Conservation (phyloP, 83 land plant species). For the Thuja plicata region DNA sequence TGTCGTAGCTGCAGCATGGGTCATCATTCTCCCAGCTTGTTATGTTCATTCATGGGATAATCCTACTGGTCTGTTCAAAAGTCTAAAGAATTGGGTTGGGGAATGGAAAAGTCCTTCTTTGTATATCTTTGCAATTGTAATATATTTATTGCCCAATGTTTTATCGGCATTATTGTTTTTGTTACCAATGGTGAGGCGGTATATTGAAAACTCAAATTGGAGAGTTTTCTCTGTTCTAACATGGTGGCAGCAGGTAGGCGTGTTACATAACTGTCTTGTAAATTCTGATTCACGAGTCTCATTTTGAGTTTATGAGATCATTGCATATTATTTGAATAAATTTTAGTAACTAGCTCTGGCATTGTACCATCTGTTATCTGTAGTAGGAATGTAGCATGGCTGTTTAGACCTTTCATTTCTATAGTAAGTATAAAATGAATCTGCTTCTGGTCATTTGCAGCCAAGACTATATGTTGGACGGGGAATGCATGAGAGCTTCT, state of each 20-base stretch:
- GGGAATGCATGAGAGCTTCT: conserved; percentile 86
- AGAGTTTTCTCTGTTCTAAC: conserved; percentile 57
- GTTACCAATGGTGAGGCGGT: conserved; percentile 66
- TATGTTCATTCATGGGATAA: conserved; percentile 54
- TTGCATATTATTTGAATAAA: background rate
- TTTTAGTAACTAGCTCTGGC: background rate
- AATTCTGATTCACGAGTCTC: background rate
- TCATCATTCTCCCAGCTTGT: conserved; percentile 51
- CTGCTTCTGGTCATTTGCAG: conserved; percentile 45
- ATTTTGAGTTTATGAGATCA: background rate
- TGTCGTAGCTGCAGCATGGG: conserved; percentile 60
- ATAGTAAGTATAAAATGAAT: background rate
- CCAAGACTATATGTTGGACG: conserved; percentile 88
- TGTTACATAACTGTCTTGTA: background rate
- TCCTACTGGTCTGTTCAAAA: conserved; percentile 39
- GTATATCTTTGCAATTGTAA: conserved; percentile 55
- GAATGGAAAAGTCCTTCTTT: conserved; percentile 61
- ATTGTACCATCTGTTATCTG: background rate
- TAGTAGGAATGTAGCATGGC: background rate
- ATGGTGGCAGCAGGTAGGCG: conserved; percentile 97
- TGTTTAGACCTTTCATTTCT: conserved; percentile 1
- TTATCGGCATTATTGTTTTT: conserved; percentile 72
- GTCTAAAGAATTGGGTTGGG: conserved; percentile 39
- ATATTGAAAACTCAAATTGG: conserved; percentile 74
- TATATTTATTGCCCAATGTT: conserved; percentile 82